phyloP scores from a whole-genome alignment of 2,329 filamentous ascomycete genomes.

The Aspergillus sp. region DNA sequence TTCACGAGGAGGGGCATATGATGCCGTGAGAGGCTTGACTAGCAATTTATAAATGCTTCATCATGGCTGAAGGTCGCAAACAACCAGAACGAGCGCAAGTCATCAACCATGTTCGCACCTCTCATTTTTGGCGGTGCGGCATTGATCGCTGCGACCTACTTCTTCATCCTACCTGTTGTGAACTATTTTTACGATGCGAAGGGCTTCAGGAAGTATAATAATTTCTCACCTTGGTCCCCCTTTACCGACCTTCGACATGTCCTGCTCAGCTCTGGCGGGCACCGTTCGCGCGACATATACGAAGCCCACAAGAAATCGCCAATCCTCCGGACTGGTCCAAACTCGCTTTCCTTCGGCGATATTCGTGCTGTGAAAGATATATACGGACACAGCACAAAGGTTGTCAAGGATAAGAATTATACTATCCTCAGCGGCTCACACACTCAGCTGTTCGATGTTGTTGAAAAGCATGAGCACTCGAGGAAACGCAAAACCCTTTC shows the following conservation, averaged over 20 bases:
- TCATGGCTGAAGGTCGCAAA: no score
- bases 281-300: conserved; percentile 44
- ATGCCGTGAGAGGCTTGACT: no score
- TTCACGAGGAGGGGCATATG: no score
- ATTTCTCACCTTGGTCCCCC: conserved; percentile 44
- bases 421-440: conserved; percentile 48
- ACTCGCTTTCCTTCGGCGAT: conserved; percentile 44
- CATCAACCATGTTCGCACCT: no score
- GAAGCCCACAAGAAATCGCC: conserved; percentile 49
- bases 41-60: no score
- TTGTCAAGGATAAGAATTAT: conserved; percentile 52
- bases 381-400: conserved; percentile 53
- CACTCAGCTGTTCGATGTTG: conserved; percentile 53
- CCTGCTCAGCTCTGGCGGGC: conserved; percentile 44
- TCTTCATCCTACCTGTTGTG: no score
- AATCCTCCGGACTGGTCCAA: conserved; percentile 49
- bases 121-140: no score
- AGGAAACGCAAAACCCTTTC: conserved; percentile 53
- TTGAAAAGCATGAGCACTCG: conserved; percentile 53
- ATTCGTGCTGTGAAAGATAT: conserved; percentile 50
- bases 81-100: no score
- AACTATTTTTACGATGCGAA: neutral
- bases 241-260: conserved; percentile 50
- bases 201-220: conserved; percentile 50
- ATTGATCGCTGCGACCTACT: no score